phyloP scores from a whole-genome alignment of 106 monocot species.

The Allium sativum region DNA sequence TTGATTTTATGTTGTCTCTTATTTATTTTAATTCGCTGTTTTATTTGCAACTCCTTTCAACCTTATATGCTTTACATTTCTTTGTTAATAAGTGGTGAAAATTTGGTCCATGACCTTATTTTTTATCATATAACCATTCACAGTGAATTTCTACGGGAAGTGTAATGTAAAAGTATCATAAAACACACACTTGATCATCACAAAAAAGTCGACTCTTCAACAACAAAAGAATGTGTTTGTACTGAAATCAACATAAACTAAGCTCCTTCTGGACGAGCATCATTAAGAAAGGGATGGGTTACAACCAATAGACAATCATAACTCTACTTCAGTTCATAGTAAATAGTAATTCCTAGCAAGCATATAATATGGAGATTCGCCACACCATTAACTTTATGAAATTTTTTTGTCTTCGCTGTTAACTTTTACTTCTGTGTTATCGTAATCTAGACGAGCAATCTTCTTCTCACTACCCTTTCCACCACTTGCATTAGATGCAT shows the following conservation, averaged over 20 bases:
- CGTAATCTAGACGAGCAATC: conserved; percentile 8
- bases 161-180: conserved; percentile 3
- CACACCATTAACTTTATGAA: conserved; percentile 10
- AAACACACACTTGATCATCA: conserved; percentile 17
- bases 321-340: neutral
- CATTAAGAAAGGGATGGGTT: neutral
- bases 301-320: neutral
- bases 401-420: conserved; percentile 41
- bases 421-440: conserved; percentile 5
- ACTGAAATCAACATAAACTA: neutral
- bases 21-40: too few species aligned
- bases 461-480: conserved; percentile 38
- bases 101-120: too few species aligned
- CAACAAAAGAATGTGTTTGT: conserved; percentile 1
- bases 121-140: too few species aligned
- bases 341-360: neutral
- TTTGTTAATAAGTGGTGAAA: too few species aligned
- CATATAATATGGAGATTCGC: neutral
- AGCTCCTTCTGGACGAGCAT: neutral
- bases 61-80: too few species aligned
- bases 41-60: too few species aligned
- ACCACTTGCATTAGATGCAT: conserved; percentile 49
- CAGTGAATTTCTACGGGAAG: neutral
- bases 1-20: too few species aligned
- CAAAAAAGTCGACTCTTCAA: conserved; percentile 2